Evolutionary conservation across 179 eudicot species (phyloP).

Genomic region (Amaranthus tricolor): DNA sequence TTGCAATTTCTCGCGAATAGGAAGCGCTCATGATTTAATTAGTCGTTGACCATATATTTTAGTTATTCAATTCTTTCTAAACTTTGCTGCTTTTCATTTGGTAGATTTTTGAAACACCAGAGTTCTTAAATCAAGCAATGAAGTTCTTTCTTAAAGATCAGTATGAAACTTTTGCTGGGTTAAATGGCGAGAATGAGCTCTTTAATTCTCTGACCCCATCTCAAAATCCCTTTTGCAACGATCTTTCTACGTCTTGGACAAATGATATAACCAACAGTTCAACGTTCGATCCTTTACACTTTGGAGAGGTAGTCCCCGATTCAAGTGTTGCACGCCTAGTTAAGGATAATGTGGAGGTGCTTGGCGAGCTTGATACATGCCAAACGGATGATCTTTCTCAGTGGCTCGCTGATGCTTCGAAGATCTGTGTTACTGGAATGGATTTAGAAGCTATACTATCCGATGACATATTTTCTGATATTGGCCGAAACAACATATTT

Average conservation of each 20-base stretch:
- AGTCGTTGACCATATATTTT: too few relatives aligned
- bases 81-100: conserved; percentile 14
- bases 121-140: conserved; percentile 52
- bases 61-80: neutral
- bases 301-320: conserved; percentile 20
- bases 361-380: conserved; percentile 25
- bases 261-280: conserved; percentile 7
- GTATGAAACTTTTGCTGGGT: conserved; percentile 14
- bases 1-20: too few relatives aligned
- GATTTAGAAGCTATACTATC: conserved; percentile 25
- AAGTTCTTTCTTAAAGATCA: conserved; percentile 28
- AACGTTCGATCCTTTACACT: conserved; percentile 25
- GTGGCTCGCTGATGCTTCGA: conserved; percentile 33
- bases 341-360: conserved; percentile 10
- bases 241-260: conserved; percentile 24
- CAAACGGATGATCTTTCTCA: conserved; percentile 33
- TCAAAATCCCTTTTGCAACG: conserved; percentile 18
- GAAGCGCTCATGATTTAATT: too few relatives aligned
- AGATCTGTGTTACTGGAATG: conserved; percentile 19
- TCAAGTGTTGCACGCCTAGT: conserved; percentile 12
- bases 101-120: conserved; percentile 55
- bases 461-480: conserved; percentile 26
- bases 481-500: conserved; percentile 18
- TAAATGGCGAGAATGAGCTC: conserved; percentile 22
- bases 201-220: conserved; percentile 36